Base-by-base conservation (phyloP, 2,329 filamentous ascomycete genomes). In the Alternaria sp. region DNA sequence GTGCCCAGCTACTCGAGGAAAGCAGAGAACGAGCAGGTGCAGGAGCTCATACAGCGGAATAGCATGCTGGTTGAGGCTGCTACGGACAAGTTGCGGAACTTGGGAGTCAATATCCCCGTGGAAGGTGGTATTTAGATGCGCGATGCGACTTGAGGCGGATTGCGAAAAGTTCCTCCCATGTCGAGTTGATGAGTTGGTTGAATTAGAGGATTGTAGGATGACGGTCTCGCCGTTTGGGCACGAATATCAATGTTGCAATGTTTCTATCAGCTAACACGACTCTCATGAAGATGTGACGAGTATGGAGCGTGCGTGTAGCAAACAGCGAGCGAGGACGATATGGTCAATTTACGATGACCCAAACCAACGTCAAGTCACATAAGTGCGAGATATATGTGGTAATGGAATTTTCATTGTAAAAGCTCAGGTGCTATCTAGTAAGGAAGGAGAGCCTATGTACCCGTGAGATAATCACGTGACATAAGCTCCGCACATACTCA, bases 1-100 rank as follows among this genome's bases (percentile, higher is more conserved):
- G 73, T 80, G 8, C 77, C 78, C 2, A 73, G 70, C 19, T 70
- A 77, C 26, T 77, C 76, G 12, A 70, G 77, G 21, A 79, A 72
- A 52, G 68, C 70, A 46, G 78, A 80, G 67, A 75, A 76, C 15
- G 72, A 78, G 50, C 70, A 75, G 28, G 73, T 80, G 17, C 72
- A 77, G 49, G 71, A 70, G 56, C 46, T 79, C 62, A 65, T 80
- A 46, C 73, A 77, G 57, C 66, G 74, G 55, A 77, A 78, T 46
- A 71, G 69, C 9, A 73, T 73, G 21, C 67, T 80, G 19, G 72
- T 79, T 40, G 76, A 79, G 47, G 73, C 74, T 23, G 77, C 77
- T 45, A 67, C 70, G 32, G 67, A 72, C 19, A 71, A 73, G 17
- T 57, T 80, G 46, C 67, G 69, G 55, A 73, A 60, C 44, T 46